phyloP scores from a whole-genome alignment of 208 protist species.

The Balamuthia mandrillaris region DNA sequence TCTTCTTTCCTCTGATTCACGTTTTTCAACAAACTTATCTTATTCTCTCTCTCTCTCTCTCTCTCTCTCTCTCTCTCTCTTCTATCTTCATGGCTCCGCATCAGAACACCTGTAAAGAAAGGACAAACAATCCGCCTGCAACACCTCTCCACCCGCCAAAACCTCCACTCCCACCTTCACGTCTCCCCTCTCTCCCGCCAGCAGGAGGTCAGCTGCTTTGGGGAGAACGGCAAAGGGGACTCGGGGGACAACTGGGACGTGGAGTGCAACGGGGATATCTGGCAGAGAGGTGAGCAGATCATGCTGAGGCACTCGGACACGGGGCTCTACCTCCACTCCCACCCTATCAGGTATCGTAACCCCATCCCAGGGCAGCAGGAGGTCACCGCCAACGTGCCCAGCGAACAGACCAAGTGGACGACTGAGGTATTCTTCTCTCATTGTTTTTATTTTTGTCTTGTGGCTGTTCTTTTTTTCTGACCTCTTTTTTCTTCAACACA shows the following conservation, averaged over 20 bases:
- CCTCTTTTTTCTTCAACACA: not conserved
- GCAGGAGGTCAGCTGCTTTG: slow-evolving; percentile 65
- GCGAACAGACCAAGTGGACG: slow-evolving; percentile 42
- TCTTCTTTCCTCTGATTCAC: too few relatives aligned
- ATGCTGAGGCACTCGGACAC: slow-evolving; percentile 50
- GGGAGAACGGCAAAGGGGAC: slow-evolving; percentile 65
- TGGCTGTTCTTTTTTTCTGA: not conserved
- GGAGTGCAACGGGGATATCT: not conserved
- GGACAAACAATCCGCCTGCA: slow-evolving; percentile 58
- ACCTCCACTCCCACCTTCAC: slow-evolving; percentile 61
- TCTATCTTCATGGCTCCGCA: not conserved
- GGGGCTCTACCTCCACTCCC: slow-evolving; percentile 38
- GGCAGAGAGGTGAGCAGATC: not conserved
- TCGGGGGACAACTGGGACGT: slow-evolving; percentile 67
- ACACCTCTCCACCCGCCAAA: slow-evolving; percentile 52
- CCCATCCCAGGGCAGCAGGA: slow-evolving; percentile 68
- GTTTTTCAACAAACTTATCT: not conserved
- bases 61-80: not conserved
- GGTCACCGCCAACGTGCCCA: slow-evolving; percentile 30
- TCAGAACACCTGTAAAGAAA: slow-evolving; percentile 48
- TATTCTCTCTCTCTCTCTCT: not conserved
- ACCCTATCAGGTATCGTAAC: slow-evolving; percentile 45
- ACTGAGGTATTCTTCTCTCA: slow-evolving; percentile 24
- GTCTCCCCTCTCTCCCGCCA: slow-evolving; percentile 57
- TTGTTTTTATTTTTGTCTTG: not conserved